A percentile compares a stretch with the other conserved stretches of the same genome.
phyloP scores from a whole-genome alignment of 2,329 filamentous ascomycete species.

The Aspergillus sp. region DNA sequence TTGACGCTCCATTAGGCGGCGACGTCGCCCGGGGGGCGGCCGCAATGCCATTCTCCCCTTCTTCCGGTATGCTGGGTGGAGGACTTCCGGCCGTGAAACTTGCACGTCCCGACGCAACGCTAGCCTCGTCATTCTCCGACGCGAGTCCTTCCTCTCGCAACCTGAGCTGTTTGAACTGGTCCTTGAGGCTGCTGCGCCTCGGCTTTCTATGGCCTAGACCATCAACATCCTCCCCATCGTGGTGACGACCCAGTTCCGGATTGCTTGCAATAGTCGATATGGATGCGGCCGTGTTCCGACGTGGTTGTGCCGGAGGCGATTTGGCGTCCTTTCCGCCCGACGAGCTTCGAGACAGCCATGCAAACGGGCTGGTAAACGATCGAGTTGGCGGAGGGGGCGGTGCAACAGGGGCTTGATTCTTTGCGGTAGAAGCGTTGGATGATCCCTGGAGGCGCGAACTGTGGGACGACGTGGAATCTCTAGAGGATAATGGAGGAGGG shows the following conservation, averaged over 20 bases:
- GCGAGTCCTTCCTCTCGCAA: conserved; percentile 71
- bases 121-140: conserved; percentile 58
- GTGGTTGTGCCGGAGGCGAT: conserved; percentile 53
- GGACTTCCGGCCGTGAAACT: conserved; percentile 50
- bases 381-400: conserved; percentile 51
- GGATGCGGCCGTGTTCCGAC: conserved; percentile 78
- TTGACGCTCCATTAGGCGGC: conserved; percentile 57
- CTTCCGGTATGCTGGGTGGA: conserved; percentile 50
- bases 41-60: conserved; percentile 45
- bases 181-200: conserved; percentile 67
- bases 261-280: conserved; percentile 78
- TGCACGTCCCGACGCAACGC: conserved; percentile 47
- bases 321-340: conserved; percentile 56
- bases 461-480: conserved; percentile 34
- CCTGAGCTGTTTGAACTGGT: conserved; percentile 75
- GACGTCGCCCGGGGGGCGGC: conserved; percentile 32
- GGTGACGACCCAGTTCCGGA: conserved; percentile 74
- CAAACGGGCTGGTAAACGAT: conserved; percentile 85
- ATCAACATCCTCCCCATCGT: conserved; percentile 64
- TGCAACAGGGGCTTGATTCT: conserved; percentile 40
- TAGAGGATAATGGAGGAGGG: conserved; percentile 35
- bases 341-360: conserved; percentile 75
- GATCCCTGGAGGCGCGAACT: conserved; percentile 53
- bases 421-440: conserved; percentile 60
- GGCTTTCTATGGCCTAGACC: conserved; percentile 48